Percentiles rank a stretch among this genome's conserved stretches.
Conservation (phyloP, 192 early-diverging fungal genomes). For the Coemansia interrupta region DNA sequence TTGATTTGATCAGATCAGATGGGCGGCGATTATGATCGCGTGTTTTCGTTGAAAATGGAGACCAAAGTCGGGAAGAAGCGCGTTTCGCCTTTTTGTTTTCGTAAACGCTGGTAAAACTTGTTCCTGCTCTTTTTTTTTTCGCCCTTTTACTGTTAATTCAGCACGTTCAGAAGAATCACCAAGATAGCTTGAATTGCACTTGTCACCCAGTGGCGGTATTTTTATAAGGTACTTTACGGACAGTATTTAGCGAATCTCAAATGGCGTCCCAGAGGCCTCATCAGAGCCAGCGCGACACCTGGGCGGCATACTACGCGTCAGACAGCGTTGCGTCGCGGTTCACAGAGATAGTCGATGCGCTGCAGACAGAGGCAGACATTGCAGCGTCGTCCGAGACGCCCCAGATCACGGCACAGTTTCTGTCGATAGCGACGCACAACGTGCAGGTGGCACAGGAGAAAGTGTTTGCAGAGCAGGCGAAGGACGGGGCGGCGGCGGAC, state of each 20-base stretch:
- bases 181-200: no score
- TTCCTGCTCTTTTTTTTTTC: no score
- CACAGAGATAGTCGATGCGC: slow-evolving; percentile 33
- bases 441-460: slow-evolving; percentile 41
- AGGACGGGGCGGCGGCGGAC: slow-evolving; percentile 10
- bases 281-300: slow-evolving; percentile 43
- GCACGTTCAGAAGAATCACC: no score
- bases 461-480: slow-evolving; percentile 13
- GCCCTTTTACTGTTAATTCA: no score
- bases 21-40: no score
- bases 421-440: slow-evolving; percentile 29
- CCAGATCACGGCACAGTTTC: slow-evolving; percentile 20
- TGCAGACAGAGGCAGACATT: slow-evolving; percentile 38
- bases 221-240: no score
- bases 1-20: no score
- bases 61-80: no score
- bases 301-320: slow-evolving; percentile 50
- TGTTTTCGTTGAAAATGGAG: no score
- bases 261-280: slow-evolving; percentile 35
- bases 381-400: slow-evolving; percentile 20
- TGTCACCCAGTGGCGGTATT: no score
- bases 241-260: slow-evolving; percentile 1
- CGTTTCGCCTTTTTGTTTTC: no score
- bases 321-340: slow-evolving; percentile 21
- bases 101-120: no score